A percentile compares a stretch with the other conserved stretches of the same genome.
Evolutionary conservation across 345 rosid species (phyloP).

Genomic region (Ceriops decandra): DNA sequence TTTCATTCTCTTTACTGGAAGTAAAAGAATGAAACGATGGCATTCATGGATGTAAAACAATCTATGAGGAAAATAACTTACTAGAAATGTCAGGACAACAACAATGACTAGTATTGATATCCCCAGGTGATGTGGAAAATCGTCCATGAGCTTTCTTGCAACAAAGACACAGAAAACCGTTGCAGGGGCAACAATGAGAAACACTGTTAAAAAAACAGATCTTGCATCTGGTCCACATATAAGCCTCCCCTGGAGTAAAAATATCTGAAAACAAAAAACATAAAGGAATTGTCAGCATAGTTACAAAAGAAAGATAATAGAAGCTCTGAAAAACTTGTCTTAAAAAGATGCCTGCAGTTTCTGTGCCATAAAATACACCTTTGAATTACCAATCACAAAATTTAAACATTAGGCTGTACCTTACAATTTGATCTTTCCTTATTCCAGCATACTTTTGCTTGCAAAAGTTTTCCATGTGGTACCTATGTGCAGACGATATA

Average conservation of each 20-base stretch:
- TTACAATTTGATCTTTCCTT: slow-evolving; percentile 1
- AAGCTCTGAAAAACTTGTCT: neutral
- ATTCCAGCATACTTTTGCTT: neutral
- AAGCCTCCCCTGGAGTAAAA: slow-evolving; percentile 67
- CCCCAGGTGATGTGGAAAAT: slow-evolving; percentile 65
- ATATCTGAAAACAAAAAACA: slow-evolving; percentile 51
- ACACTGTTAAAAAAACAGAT: slow-evolving; percentile 54
- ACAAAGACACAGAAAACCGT: slow-evolving; percentile 72
- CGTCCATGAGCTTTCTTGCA: slow-evolving; percentile 60
- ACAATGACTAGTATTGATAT: slow-evolving; percentile 52
- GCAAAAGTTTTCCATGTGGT: neutral
- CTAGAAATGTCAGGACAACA: slow-evolving; percentile 47
- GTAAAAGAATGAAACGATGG: slow-evolving; percentile 5
- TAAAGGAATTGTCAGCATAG: slow-evolving; percentile 7
- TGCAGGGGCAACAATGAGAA: slow-evolving; percentile 72
- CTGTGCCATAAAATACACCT: neutral
- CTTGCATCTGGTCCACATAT: slow-evolving; percentile 95
- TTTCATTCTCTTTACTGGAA: neutral
- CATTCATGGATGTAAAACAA: slow-evolving; percentile 23
- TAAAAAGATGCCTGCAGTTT: neutral
- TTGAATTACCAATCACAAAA: neutral
- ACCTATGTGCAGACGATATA: neutral
- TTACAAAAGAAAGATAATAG: neutral
- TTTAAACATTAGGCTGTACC: neutral
- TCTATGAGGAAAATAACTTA: slow-evolving; percentile 58